phyloP scores from a whole-genome alignment of 176 grass and related monocot genomes.

The Saccharum spontaneum region DNA sequence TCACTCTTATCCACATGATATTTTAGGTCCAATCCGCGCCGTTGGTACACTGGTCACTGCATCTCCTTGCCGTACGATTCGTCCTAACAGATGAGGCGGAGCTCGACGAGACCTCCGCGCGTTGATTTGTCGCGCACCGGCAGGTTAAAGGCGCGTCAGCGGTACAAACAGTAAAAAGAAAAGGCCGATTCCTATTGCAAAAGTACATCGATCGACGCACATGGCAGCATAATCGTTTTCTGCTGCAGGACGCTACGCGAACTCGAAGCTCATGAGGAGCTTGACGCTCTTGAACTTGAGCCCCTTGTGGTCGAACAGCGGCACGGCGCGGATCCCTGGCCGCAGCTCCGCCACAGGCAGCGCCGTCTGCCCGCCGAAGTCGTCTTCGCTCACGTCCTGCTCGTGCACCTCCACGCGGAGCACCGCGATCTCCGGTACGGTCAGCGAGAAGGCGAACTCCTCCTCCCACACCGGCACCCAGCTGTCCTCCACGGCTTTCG shows the following conservation, averaged over 20 bases:
- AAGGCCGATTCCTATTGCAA: neutral
- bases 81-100: conserved; percentile 4
- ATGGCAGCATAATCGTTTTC: neutral
- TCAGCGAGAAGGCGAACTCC: conserved; percentile 74
- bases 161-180: neutral
- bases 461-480: conserved; percentile 84
- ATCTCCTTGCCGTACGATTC: conserved; percentile 19
- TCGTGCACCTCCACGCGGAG: conserved; percentile 94
- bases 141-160: neutral
- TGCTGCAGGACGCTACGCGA: conserved; percentile 38
- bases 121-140: neutral
- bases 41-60: neutral
- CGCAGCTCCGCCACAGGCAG: conserved; percentile 72
- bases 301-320: conserved; percentile 68
- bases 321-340: conserved; percentile 70
- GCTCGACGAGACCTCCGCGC: neutral
- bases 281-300: conserved; percentile 73
- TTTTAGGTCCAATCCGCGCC: conserved; percentile 27
- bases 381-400: conserved; percentile 89
- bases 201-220: neutral
- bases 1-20: conserved; percentile 28
- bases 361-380: conserved; percentile 81
- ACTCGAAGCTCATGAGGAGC: conserved; percentile 83
- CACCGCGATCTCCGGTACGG: conserved; percentile 80
- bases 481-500: conserved; percentile 82